A percentile compares a stretch with the other conserved stretches of the same genome.
Conservation (phyloP, 2,329 filamentous ascomycete genomes). For the Diaporthe citriasiana region DNA sequence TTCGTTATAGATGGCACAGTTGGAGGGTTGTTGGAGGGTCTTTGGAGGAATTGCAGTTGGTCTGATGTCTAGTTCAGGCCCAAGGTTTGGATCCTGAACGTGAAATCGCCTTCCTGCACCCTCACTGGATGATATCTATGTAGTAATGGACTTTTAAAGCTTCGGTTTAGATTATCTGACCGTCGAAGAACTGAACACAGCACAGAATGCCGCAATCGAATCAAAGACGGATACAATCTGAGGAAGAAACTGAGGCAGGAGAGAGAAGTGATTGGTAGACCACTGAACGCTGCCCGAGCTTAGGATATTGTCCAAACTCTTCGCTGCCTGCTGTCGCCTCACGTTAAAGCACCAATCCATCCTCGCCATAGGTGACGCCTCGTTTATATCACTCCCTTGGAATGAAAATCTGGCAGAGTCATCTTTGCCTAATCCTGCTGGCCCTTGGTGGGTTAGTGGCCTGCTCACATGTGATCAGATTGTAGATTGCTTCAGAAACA, state of each 20-base stretch:
- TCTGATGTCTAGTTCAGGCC: no score
- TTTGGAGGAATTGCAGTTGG: no score
- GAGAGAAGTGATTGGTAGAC: background rate
- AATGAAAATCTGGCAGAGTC: no score
- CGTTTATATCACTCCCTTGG: background rate
- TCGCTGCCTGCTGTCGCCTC: background rate
- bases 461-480: background rate
- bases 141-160: background rate
- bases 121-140: background rate
- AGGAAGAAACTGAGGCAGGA: background rate
- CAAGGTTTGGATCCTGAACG: background rate
- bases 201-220: background rate
- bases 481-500: background rate
- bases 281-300: no score
- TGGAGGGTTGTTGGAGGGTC: background rate
- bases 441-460: no score
- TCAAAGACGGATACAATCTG: background rate
- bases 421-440: background rate
- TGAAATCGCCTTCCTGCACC: background rate
- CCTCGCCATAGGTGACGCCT: background rate
- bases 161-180: no score
- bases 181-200: no score
- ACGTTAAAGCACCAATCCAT: no score
- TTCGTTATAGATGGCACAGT: background rate
- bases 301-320: background rate